Evolutionary conservation across 2,329 filamentous ascomycete species (phyloP).

Genomic region (Cryphonectria radicalis): DNA sequence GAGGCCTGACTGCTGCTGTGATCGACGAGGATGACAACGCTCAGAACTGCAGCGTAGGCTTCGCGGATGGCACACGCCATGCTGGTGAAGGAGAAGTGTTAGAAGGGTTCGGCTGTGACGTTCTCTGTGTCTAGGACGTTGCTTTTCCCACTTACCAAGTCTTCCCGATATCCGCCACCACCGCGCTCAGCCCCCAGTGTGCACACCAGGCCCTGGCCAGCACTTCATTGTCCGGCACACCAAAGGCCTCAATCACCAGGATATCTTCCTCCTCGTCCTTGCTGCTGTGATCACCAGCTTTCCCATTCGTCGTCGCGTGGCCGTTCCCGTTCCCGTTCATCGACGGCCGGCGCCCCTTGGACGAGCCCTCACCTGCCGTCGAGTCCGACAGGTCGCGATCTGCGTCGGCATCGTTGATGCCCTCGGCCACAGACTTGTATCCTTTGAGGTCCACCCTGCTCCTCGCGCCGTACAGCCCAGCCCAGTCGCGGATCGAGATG

Average conservation of each 20-base stretch:
- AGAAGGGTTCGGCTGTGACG: not conserved
- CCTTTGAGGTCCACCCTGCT: constrained; percentile 23
- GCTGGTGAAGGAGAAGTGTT: constrained; percentile 42
- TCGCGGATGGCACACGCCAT: constrained; percentile 76
- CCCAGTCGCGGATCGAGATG: constrained; percentile 70
- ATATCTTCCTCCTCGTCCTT: constrained; percentile 66
- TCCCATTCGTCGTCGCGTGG: constrained; percentile 22
- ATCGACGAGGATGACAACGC: constrained; percentile 71
- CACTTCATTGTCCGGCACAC: constrained; percentile 75
- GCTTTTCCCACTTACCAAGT: constrained; percentile 60
- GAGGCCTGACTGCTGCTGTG: constrained; percentile 46
- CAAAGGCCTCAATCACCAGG: constrained; percentile 73
- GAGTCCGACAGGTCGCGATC: constrained; percentile 24
- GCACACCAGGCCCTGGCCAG: constrained; percentile 78
- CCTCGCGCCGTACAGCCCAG: constrained; percentile 45
- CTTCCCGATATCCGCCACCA: constrained; percentile 70
- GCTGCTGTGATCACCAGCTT: constrained; percentile 37
- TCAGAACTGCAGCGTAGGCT: constrained; percentile 74
- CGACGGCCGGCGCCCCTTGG: constrained; percentile 17
- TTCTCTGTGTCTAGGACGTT: no score
- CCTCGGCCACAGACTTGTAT: not conserved
- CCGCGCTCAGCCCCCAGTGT: constrained; percentile 72
- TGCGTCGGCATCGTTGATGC: not conserved
- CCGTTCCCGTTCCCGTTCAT: constrained; percentile 12
- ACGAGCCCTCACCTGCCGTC: constrained; percentile 27